A percentile compares a stretch with the other conserved stretches of the same genome.
Conservation (phyloP, 352 stramenopile species). For the Globisporangium abappressorium region DNA sequence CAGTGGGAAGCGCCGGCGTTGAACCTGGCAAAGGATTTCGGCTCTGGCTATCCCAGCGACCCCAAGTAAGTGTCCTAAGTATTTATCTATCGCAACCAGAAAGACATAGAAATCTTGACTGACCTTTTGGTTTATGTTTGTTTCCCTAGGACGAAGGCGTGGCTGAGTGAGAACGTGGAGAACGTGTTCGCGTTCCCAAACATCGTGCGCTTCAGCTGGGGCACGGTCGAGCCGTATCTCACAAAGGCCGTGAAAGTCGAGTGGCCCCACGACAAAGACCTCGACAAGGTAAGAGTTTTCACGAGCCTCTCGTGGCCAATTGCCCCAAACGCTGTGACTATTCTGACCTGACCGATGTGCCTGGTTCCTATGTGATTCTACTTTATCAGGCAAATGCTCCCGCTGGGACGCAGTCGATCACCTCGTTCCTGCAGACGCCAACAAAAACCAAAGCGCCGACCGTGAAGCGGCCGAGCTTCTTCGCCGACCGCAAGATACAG, state of each 20-base stretch:
- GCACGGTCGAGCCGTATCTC: slow-evolving; percentile 64
- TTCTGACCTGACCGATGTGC: slow-evolving; percentile 1
- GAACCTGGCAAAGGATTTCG: slow-evolving; percentile 70
- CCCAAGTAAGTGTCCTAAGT: slow-evolving; percentile 61
- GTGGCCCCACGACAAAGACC: slow-evolving; percentile 67
- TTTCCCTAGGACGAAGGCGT: slow-evolving; percentile 66
- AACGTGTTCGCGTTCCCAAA: slow-evolving; percentile 90
- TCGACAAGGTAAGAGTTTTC: slow-evolving; percentile 39
- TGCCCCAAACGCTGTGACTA: neutral
- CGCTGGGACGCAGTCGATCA: slow-evolving; percentile 71
- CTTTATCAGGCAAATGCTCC: slow-evolving; percentile 44
- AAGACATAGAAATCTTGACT: neutral
- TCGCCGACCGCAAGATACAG: slow-evolving; percentile 48
- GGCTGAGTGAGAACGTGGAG: slow-evolving; percentile 85
- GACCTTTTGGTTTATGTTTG: neutral
- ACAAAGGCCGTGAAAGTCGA: slow-evolving; percentile 56
- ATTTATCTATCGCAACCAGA: neutral
- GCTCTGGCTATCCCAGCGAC: slow-evolving; percentile 91
- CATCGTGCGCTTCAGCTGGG: slow-evolving; percentile 93
- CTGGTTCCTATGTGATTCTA: neutral
- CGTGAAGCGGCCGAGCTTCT: slow-evolving; percentile 42
- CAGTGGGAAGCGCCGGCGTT: slow-evolving; percentile 79
- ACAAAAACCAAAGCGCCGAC: slow-evolving; percentile 19
- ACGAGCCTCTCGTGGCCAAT: neutral
- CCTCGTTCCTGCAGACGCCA: slow-evolving; percentile 64